These are phyloP conservation scores for Syzygium aromaticum DNA, from an alignment of 345 rosid species.

Conservation along the genomic window DNA sequence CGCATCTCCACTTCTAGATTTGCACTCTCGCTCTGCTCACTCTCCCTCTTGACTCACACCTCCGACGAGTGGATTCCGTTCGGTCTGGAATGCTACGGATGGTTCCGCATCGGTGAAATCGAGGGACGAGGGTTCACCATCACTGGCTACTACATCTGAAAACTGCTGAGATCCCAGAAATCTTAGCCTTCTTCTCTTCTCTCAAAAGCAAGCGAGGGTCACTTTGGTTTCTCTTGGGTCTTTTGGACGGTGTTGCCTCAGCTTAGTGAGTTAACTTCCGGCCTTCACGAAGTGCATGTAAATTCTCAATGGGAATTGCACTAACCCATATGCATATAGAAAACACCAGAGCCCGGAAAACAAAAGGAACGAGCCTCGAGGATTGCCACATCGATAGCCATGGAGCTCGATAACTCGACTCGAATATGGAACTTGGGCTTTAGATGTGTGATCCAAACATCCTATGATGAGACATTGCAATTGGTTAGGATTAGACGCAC, in stretches of 20 bases:
- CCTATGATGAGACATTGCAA: neutral
- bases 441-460: neutral
- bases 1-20: too few species aligned
- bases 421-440: neutral
- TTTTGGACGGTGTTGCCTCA: neutral
- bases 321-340: neutral
- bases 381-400: neutral
- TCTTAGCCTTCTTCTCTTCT: neutral
- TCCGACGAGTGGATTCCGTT: conserved; percentile 14
- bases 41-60: too few species aligned
- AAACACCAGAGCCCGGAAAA: neutral
- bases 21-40: too few species aligned
- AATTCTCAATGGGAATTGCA: neutral
- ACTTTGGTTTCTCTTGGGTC: neutral
- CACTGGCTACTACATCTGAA: conserved; percentile 56
- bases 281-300: neutral
- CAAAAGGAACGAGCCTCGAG: neutral
- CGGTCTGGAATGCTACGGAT: conserved; percentile 66
- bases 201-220: neutral
- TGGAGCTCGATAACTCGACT: too few species aligned
- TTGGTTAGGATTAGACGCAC: too few species aligned
- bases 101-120: conserved; percentile 71
- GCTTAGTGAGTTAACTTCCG: neutral
- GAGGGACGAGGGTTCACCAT: conserved; percentile 66
- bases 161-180: fast-evolving